Conservation (phyloP, 164 flowering plant genomes). For the Cinnamomum micranthum region DNA sequence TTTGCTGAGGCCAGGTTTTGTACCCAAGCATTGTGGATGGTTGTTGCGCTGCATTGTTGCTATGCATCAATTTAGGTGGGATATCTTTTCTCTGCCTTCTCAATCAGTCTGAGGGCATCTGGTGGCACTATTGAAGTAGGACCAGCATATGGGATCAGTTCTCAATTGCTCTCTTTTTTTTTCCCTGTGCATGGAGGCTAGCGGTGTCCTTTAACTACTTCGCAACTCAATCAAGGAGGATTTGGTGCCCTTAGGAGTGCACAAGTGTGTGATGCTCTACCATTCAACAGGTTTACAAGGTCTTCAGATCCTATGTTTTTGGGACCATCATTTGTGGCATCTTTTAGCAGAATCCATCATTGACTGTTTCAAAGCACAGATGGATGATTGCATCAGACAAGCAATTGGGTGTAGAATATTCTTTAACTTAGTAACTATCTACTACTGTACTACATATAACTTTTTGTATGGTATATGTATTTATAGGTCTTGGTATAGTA, state of each 20-base stretch:
- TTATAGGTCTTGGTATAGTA: no score
- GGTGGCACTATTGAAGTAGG: neutral
- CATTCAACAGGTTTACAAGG: no score
- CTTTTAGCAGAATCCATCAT: no score
- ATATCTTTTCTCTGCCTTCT: neutral
- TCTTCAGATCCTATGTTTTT: no score
- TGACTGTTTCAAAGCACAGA: no score
- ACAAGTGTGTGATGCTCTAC: no score
- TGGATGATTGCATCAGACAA: no score
- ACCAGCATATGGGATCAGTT: neutral
- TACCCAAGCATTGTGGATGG: neutral
- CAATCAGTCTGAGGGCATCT: neutral
- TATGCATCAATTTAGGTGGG: neutral
- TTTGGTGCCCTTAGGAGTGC: no score
- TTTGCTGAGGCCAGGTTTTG: neutral
- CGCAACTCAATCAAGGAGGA: neutral
- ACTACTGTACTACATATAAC: no score
- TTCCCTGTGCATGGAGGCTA: neutral
- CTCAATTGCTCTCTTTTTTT: neutral
- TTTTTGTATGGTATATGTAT: no score
- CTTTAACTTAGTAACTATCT: no score
- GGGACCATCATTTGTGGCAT: neutral
- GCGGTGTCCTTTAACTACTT: neutral
- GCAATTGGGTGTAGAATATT: no score
- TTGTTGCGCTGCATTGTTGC: neutral